Conservation (phyloP, 2,329 filamentous ascomycete genomes). For the Neofusicoccum kwambonambiense region DNA sequence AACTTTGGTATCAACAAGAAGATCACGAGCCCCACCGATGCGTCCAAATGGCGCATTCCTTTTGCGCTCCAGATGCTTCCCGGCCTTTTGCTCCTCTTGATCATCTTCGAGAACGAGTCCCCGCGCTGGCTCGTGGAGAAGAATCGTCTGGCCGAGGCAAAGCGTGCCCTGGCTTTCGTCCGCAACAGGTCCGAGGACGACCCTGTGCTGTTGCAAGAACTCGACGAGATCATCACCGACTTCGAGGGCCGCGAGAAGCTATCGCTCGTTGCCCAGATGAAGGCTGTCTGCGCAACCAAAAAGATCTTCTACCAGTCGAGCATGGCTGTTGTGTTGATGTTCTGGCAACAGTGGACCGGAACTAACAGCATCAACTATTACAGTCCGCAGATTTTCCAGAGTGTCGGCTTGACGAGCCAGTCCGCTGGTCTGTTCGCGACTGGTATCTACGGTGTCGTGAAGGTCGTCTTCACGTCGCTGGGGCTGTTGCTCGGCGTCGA, state of each 20-base stretch:
- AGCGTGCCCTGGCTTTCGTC: conserved; percentile 40
- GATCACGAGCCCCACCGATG: conserved; percentile 32
- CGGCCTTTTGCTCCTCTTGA: conserved; percentile 48
- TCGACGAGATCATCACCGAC: conserved; percentile 43
- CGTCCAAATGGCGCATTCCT: conserved; percentile 54
- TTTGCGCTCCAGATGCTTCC: conserved; percentile 55
- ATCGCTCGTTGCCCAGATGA: conserved; percentile 39
- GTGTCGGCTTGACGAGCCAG: conserved; percentile 40
- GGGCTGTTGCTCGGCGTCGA: conserved; percentile 47
- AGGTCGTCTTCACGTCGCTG: conserved; percentile 44
- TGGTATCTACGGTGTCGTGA: conserved; percentile 48
- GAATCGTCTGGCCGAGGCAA: conserved; percentile 47
- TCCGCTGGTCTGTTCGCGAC: conserved; percentile 46
- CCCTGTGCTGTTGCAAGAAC: conserved; percentile 37
- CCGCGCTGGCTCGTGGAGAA: conserved; percentile 57
- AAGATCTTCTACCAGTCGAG: conserved; percentile 42
- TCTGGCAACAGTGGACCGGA: conserved; percentile 44
- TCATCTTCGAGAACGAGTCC: conserved; percentile 53
- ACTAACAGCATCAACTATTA: conserved; percentile 37
- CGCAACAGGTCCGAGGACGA: conserved; percentile 38
- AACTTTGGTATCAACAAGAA: conserved; percentile 53
- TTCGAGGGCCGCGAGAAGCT: conserved; percentile 45
- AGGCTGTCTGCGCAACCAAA: conserved; percentile 37
- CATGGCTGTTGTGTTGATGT: conserved; percentile 46
- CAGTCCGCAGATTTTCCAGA: conserved; percentile 45